Evolutionary conservation across 2,329 filamentous ascomycete species (phyloP).

Genomic region (Colletotrichum cordylinicola): DNA sequence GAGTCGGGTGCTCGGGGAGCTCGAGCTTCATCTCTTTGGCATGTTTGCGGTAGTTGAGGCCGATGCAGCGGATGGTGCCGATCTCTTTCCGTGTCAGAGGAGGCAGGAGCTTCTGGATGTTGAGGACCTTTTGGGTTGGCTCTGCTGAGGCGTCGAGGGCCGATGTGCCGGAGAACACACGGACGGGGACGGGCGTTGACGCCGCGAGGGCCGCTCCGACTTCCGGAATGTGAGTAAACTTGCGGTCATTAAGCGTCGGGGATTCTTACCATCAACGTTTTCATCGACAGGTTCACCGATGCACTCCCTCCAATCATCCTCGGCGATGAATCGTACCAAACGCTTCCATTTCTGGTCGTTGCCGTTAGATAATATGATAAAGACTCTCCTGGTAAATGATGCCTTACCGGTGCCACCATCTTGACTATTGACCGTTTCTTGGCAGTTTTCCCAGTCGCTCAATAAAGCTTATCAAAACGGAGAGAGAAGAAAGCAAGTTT

Average conservation of each 20-base stretch:
- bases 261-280: slow-evolving; percentile 23
- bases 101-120: slow-evolving; percentile 20
- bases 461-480: background rate
- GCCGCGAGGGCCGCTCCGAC: slow-evolving; percentile 27
- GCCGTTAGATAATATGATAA: background rate
- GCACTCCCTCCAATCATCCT: slow-evolving; percentile 28
- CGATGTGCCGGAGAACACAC: slow-evolving; percentile 24
- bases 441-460: background rate
- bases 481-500: background rate
- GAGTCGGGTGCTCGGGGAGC: slow-evolving; percentile 24
- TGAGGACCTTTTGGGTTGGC: slow-evolving; percentile 33
- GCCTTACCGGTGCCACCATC: slow-evolving; percentile 10
- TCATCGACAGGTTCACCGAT: slow-evolving; percentile 28
- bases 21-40: slow-evolving; percentile 34
- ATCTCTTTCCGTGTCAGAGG: slow-evolving; percentile 54
- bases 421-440: background rate
- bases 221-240: background rate
- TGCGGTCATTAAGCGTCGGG: background rate
- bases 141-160: slow-evolving; percentile 31
- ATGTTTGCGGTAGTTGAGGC: slow-evolving; percentile 46
- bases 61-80: slow-evolving; percentile 60
- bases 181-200: slow-evolving; percentile 19
- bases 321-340: slow-evolving; percentile 28
- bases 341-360: slow-evolving; percentile 23
- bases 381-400: accelerated